Conservation (phyloP, 257 asterid species). For the Solanum virginianum region DNA sequence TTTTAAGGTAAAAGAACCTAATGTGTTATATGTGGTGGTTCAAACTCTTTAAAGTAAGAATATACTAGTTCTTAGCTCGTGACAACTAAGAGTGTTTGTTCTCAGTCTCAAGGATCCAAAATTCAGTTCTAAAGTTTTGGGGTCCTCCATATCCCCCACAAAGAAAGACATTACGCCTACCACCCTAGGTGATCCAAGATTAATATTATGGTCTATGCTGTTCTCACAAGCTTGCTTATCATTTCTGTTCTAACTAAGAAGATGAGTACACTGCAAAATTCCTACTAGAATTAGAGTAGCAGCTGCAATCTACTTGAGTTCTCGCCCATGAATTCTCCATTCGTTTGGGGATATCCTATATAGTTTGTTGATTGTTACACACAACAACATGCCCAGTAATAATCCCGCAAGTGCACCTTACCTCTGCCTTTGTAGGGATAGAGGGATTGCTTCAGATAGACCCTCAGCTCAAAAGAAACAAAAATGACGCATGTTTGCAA, state of each 20-base stretch:
- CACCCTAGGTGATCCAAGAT: background rate
- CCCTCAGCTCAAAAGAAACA: background rate
- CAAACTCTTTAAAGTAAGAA: background rate
- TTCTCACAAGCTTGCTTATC: background rate
- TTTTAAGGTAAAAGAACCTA: background rate
- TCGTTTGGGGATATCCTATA: background rate
- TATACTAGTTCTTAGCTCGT: background rate
- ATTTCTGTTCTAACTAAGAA: background rate
- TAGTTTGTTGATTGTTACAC: background rate
- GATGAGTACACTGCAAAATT: background rate
- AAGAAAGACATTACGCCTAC: background rate
- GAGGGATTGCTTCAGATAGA: background rate
- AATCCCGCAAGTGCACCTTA: background rate
- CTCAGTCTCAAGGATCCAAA: background rate
- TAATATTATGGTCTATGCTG: background rate
- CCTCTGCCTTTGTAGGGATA: background rate
- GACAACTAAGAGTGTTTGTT: background rate
- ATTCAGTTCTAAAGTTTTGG: background rate
- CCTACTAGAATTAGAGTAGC: background rate
- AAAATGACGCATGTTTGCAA: background rate
- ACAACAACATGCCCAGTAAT: background rate
- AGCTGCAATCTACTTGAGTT: background rate
- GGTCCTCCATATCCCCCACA: background rate
- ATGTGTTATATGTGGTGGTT: background rate
- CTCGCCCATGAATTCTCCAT: background rate